A percentile compares a stretch with the other conserved stretches of the same genome.
Conservation (phyloP, 768 basidiomycete species). For the Cystobasidium ongulense region DNA sequence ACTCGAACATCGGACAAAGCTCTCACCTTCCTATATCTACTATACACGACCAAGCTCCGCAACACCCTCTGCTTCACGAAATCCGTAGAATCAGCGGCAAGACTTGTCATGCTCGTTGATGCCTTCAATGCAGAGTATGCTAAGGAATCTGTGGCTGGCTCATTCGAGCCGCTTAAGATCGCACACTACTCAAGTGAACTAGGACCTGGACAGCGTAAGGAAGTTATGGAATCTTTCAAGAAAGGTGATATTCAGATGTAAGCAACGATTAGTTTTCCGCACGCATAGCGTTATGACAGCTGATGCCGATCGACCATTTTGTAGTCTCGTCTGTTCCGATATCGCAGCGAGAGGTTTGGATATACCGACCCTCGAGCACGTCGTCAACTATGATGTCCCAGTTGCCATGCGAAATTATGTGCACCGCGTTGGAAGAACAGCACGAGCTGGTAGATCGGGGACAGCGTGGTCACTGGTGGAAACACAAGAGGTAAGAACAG, state of each 20-base stretch:
- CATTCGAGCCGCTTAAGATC: conserved; percentile 43
- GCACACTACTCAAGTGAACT: conserved; percentile 84
- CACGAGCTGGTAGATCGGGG: conserved; percentile 78
- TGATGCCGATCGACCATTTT: not conserved
- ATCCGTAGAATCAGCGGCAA: conserved; percentile 76
- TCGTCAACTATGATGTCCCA: conserved; percentile 89
- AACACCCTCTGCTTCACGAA: conserved; percentile 94
- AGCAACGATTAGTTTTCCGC: too few relatives aligned
- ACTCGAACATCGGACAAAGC: conserved; percentile 74
- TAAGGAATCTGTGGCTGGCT: conserved; percentile 32
- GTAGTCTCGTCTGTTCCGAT: conserved; percentile 89
- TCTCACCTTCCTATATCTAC: conserved; percentile 75
- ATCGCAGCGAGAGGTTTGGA: conserved; percentile 92
- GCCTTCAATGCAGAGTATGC: conserved; percentile 56
- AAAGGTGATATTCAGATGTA: conserved; percentile 74
- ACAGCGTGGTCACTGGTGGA: conserved; percentile 93
- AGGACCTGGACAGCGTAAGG: conserved; percentile 60
- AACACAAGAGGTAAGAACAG: conserved; percentile 55
- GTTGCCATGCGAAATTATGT: conserved; percentile 98
- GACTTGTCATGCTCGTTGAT: conserved; percentile 71
- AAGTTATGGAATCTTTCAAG: conserved; percentile 71
- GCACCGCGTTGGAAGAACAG: conserved; percentile 91
- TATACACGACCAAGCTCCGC: conserved; percentile 56
- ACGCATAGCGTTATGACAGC: not conserved
- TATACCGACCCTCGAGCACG: conserved; percentile 81